Conservation (phyloP, 2,329 filamentous ascomycete species). For the Epichloe typhina region DNA sequence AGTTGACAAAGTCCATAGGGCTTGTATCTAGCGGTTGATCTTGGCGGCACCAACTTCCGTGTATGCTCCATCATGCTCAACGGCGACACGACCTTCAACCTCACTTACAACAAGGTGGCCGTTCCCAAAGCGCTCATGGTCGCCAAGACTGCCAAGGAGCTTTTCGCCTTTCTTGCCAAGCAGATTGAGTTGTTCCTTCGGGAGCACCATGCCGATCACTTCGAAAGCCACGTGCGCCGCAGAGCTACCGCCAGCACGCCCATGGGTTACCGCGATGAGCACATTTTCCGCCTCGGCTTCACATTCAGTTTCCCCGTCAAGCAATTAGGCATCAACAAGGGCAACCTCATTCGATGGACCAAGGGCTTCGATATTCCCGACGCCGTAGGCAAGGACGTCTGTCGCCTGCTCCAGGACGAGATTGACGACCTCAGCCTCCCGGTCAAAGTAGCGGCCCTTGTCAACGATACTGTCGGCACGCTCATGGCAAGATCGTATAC, state of each 20-base stretch:
- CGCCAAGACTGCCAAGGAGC: constrained; percentile 69
- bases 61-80: constrained; percentile 92
- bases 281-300: constrained; percentile 90
- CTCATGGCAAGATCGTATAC: constrained; percentile 97
- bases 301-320: constrained; percentile 97
- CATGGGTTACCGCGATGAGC: constrained; percentile 51
- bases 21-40: constrained; percentile 87
- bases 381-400: constrained; percentile 87
- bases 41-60: constrained; percentile 97
- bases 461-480: constrained; percentile 96
- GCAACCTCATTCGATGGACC: constrained; percentile 89
- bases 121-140: constrained; percentile 87
- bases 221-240: constrained; percentile 54
- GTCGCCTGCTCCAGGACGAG: constrained; percentile 74
- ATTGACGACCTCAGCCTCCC: constrained; percentile 79
- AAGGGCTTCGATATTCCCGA: constrained; percentile 98
- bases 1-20: constrained; percentile 41
- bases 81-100: constrained; percentile 87
- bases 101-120: constrained; percentile 83
- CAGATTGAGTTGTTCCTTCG: constrained; percentile 84
- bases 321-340: constrained; percentile 90
- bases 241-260: constrained; percentile 46
- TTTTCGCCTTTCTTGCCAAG: constrained; percentile 85
- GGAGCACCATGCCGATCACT: constrained; percentile 79
- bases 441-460: constrained; percentile 86